Base-by-base conservation (phyloP, 257 asterid species). In the Plantago ovata region DNA sequence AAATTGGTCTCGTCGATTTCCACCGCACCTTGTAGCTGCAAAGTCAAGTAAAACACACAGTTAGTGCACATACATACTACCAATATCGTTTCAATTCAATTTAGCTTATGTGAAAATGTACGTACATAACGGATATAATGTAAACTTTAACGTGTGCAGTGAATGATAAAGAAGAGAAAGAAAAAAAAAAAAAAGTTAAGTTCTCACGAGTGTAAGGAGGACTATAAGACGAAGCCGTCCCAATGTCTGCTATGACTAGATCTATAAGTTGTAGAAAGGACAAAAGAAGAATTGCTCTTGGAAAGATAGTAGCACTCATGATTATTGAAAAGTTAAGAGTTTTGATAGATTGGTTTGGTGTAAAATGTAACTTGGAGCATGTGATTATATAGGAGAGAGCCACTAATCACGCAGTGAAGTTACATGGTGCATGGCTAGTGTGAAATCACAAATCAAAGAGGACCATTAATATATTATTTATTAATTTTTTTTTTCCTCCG, bases 181-280 rank as follows among this genome's bases (percentile, higher is more conserved):
- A n/a, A n/a, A n/a, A n/a, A n/a, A n/a, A n/a, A n/a, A n/a, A n/a
- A n/a, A n/a, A n/a, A n/a, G n/a, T n/a, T n/a, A 59, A 22, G 39
- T 1, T 33, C 82, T 75, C 54, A 81, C 95, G 93, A 19, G 77
- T 62, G 79, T 81, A 86, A 12, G 95, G 95, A 52, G 95, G 89
- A 65, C 56, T 49, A 23, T 86, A 86, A 48, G 95, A 81, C 23
- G 81, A 66, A 15, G 95, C 95, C 0, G 93, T 79, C 56, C 93
- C 93, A 9, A 86, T 69, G 16, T 83, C 95, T 4, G 72, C 87
- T 23, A 28, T 38, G 53, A 73, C 87, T n/a, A 68, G 22, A 41
- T 39, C 61, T 38, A 53, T 28, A 49, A 72, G 55, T 28, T 44
- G 61, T 22, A 40, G 46, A 56, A 48, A 45, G 20, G 40, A 56